phyloP scores from a whole-genome alignment of 2,329 filamentous ascomycete species.

The Rhytidhysteron rufulum region DNA sequence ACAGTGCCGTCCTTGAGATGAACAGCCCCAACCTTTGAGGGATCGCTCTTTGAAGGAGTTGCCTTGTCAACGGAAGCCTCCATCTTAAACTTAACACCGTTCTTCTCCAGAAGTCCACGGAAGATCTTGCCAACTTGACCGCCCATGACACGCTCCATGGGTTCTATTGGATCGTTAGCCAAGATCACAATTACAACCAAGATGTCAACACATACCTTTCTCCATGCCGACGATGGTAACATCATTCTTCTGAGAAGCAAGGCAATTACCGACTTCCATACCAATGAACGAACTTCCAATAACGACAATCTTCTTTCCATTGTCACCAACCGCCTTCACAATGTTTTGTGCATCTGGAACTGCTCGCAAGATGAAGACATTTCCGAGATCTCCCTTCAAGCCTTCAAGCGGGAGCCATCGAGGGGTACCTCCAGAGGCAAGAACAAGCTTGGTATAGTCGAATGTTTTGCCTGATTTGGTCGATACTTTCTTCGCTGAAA shows the following conservation, averaged over 20 bases:
- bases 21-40: conserved; percentile 73
- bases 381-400: conserved; percentile 73
- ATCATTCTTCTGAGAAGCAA: conserved; percentile 72
- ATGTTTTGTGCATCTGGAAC: conserved; percentile 77
- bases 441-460: conserved; percentile 80
- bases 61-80: conserved; percentile 79
- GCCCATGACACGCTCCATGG: conserved; percentile 83
- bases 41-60: conserved; percentile 62
- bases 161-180: conserved; percentile 44
- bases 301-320: conserved; percentile 88
- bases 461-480: conserved; percentile 70
- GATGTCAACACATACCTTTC: conserved; percentile 40
- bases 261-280: conserved; percentile 87
- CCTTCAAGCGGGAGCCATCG: conserved; percentile 74
- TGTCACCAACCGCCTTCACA: conserved; percentile 68
- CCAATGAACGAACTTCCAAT: conserved; percentile 95
- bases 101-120: conserved; percentile 73
- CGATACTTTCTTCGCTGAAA: conserved; percentile 66
- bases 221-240: conserved; percentile 91
- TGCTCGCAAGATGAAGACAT: conserved; percentile 80
- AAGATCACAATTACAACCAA: background rate
- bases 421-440: conserved; percentile 82
- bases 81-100: conserved; percentile 86
- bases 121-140: conserved; percentile 76
- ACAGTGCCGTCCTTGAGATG: conserved; percentile 80